Percentiles rank a stretch among this genome's conserved stretches.
Conservation (phyloP, 2,329 filamentous ascomycete species). For the Hypocrella siamensis region DNA sequence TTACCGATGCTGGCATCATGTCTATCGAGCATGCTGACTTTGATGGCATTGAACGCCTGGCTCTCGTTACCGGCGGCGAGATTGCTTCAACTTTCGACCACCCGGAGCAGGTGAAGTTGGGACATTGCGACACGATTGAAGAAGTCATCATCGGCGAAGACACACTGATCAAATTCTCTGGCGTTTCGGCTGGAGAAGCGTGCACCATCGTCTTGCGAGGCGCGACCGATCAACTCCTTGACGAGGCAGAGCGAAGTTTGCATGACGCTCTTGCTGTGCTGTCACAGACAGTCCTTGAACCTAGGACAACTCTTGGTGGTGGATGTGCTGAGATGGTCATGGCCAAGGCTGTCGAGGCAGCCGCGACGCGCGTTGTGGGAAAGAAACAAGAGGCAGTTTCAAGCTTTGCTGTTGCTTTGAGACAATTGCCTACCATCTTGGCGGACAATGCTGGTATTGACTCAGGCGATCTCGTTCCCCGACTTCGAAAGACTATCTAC, state of each 20-base stretch:
- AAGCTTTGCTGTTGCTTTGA: conserved; percentile 73
- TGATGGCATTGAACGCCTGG: conserved; percentile 89
- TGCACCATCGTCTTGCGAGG: conserved; percentile 95
- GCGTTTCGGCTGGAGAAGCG: conserved; percentile 81
- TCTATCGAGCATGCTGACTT: conserved; percentile 99
- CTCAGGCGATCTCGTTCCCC: conserved; percentile 82
- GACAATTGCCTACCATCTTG: conserved; percentile 89
- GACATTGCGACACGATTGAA: conserved; percentile 88
- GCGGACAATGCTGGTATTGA: conserved; percentile 96
- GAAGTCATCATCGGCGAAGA: conserved; percentile 98
- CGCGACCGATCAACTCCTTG: conserved; percentile 89
- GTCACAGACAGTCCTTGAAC: conserved; percentile 91
- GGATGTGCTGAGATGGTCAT: conserved; percentile 98
- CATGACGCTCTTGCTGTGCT: conserved; percentile 94
- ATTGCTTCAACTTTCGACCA: conserved; percentile 97
- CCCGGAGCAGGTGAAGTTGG: conserved; percentile 91
- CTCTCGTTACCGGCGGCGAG: conserved; percentile 90
- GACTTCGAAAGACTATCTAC: conserved; percentile 86
- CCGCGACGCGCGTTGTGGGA: conserved; percentile 83
- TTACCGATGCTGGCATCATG: conserved; percentile 93
- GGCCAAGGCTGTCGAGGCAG: conserved; percentile 92
- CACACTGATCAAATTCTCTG: conserved; percentile 92
- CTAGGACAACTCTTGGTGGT: conserved; percentile 83
- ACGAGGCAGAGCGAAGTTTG: conserved; percentile 89
- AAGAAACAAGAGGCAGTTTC: conserved; percentile 94